phyloP scores from a whole-genome alignment of 139 green algal genomes.

The Micractinium conductrix region DNA sequence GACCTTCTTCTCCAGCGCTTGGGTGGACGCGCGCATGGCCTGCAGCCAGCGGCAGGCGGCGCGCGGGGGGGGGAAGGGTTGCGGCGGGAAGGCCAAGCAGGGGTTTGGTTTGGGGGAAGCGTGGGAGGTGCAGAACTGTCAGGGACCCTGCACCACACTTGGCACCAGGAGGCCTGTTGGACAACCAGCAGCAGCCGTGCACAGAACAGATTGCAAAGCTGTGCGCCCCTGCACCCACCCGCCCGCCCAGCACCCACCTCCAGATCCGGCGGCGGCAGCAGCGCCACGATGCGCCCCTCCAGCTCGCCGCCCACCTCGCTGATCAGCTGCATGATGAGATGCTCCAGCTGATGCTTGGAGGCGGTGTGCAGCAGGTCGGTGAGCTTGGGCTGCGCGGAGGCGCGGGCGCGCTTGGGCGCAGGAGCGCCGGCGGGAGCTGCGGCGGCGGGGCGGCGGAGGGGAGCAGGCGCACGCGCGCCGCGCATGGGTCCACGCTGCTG shows the following conservation, averaged over 20 bases:
- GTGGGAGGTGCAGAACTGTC: not conserved
- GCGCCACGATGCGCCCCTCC: not conserved
- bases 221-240: not conserved
- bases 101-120: not conserved
- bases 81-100: not conserved
- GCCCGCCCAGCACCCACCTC: not conserved
- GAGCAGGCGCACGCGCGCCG: not conserved
- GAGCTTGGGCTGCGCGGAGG: not conserved
- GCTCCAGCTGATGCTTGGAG: constrained; percentile 18
- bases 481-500: not conserved
- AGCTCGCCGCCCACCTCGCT: not conserved
- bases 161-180: not conserved
- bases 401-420: not conserved
- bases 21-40: not conserved
- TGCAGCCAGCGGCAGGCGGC: not conserved
- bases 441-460: too few relatives aligned
- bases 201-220: not conserved
- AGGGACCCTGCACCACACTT: not conserved
- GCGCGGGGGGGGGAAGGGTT: too few relatives aligned
- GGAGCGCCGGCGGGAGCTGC: not conserved
- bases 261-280: constrained; percentile 24
- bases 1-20: constrained; percentile 3
- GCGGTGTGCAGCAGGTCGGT: constrained; percentile 11
- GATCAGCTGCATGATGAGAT: constrained; percentile 1
- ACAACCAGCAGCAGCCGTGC: not conserved